A percentile compares a stretch with the other conserved stretches of the same genome.
Evolutionary conservation across 805 yeast genomes (phyloP).

Genomic region (Monosporozyma unispora): DNA sequence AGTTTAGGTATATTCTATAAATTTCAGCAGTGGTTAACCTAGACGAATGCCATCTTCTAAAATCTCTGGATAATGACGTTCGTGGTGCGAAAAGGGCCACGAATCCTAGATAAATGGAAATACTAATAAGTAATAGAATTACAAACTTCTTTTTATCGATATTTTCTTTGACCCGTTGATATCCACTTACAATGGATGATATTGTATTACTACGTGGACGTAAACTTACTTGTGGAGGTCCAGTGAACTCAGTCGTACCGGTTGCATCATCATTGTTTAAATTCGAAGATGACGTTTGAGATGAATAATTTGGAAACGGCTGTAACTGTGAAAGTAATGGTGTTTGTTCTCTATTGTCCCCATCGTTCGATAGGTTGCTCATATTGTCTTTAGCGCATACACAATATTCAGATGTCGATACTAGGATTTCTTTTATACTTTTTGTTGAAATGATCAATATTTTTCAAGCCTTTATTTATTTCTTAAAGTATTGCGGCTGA

Average conservation of each 20-base stretch:
- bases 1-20: constrained; percentile 47
- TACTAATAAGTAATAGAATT: constrained; percentile 16
- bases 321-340: background rate
- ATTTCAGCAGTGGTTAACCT: constrained; percentile 60
- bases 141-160: constrained; percentile 26
- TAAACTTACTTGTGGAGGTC: background rate
- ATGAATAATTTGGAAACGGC: background rate
- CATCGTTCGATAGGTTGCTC: background rate
- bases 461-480: too few species aligned
- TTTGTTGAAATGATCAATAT: background rate
- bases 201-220: constrained; percentile 27
- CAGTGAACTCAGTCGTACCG: background rate
- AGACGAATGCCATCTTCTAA: constrained; percentile 62
- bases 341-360: background rate
- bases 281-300: background rate
- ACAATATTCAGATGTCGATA: background rate
- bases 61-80: constrained; percentile 74
- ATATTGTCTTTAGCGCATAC: background rate
- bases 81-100: constrained; percentile 72
- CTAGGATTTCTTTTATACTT: background rate
- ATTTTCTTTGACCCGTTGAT: constrained; percentile 21
- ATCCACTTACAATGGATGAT: constrained; percentile 23
- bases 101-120: constrained; percentile 36
- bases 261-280: background rate
- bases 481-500: too few species aligned